Conservation (phyloP, 768 basidiomycete species). For the Hortiboletus campestris region DNA sequence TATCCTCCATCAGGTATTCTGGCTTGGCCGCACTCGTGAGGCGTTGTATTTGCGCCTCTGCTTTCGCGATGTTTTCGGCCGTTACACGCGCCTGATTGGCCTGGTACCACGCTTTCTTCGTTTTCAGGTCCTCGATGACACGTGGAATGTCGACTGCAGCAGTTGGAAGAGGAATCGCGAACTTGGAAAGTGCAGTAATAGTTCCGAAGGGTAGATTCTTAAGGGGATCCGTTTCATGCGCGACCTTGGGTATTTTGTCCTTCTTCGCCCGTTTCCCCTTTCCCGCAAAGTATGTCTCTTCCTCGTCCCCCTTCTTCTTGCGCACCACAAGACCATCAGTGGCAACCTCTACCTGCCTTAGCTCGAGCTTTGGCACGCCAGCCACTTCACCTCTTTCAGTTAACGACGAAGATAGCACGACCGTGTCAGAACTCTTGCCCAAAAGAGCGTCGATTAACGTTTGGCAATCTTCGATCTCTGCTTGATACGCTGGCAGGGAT, state of each 20-base stretch:
- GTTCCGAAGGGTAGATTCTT: slow-evolving; percentile 80
- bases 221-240: slow-evolving; percentile 36
- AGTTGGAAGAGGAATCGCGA: slow-evolving; percentile 89
- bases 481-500: slow-evolving; percentile 82
- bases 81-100: slow-evolving; percentile 86
- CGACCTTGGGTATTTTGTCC: slow-evolving; percentile 40
- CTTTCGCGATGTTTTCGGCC: slow-evolving; percentile 76
- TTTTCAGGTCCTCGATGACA: slow-evolving; percentile 85
- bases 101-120: slow-evolving; percentile 93
- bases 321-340: slow-evolving; percentile 65
- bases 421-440: slow-evolving; percentile 54
- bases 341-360: slow-evolving; percentile 75
- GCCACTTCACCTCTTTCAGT: slow-evolving; percentile 44
- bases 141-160: slow-evolving; percentile 75
- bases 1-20: slow-evolving; percentile 31
- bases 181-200: slow-evolving; percentile 78
- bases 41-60: slow-evolving; percentile 69
- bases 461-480: slow-evolving; percentile 94
- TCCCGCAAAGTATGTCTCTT: slow-evolving; percentile 77
- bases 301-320: slow-evolving; percentile 93
- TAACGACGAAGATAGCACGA: slow-evolving; percentile 40
- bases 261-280: slow-evolving; percentile 68
- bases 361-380: slow-evolving; percentile 78
- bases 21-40: slow-evolving; percentile 46
- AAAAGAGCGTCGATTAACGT: slow-evolving; percentile 85